These are phyloP conservation scores for Setomelanomma holmii DNA, from an alignment of 2,329 filamentous ascomycete species.

Conservation along the genomic window DNA sequence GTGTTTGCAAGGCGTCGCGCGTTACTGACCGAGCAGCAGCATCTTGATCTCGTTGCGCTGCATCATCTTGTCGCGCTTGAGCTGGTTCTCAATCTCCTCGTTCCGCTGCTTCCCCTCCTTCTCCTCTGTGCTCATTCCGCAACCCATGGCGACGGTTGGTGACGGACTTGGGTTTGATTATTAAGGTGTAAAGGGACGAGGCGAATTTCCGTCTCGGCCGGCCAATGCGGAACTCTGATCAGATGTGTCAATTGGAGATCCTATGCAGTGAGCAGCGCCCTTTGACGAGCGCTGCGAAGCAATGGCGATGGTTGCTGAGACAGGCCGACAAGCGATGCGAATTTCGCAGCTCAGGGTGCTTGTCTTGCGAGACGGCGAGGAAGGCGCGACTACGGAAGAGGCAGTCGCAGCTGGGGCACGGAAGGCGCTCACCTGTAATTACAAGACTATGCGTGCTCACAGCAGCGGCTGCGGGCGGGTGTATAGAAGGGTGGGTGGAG, in stretches of 20 bases:
- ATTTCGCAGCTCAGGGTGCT: conserved; percentile 9
- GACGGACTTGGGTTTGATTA: conserved; percentile 21
- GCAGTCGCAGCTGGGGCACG: conserved; percentile 1
- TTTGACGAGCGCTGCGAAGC: too few relatives aligned
- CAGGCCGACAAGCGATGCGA: conserved; percentile 10
- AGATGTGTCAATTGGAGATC: conserved; percentile 16
- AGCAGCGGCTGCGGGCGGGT: not conserved
- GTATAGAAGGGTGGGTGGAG: conserved; percentile 1
- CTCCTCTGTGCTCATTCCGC: conserved; percentile 99
- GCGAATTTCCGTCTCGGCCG: conserved; percentile 41
- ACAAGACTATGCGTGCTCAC: conserved; percentile 12
- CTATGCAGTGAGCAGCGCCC: conserved; percentile 11
- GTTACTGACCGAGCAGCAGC: conserved; percentile 86
- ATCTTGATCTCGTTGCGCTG: conserved; percentile 99
- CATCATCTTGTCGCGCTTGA: conserved; percentile 98
- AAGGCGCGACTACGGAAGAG: conserved; percentile 14
- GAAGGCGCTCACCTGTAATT: conserved; percentile 40
- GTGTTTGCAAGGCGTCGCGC: conserved; percentile 15
- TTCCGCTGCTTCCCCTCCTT: conserved; percentile 99
- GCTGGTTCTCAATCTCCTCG: conserved; percentile 99
- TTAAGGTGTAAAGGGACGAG: conserved; percentile 35
- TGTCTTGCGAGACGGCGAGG: conserved; percentile 16
- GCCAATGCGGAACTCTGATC: conserved; percentile 42
- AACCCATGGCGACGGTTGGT: conserved; percentile 80
- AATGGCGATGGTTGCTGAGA: too few relatives aligned